These are phyloP conservation scores for Plectosphaerella cucumerina DNA, from an alignment of 2,329 filamentous ascomycete genomes.

Conservation along the genomic window DNA sequence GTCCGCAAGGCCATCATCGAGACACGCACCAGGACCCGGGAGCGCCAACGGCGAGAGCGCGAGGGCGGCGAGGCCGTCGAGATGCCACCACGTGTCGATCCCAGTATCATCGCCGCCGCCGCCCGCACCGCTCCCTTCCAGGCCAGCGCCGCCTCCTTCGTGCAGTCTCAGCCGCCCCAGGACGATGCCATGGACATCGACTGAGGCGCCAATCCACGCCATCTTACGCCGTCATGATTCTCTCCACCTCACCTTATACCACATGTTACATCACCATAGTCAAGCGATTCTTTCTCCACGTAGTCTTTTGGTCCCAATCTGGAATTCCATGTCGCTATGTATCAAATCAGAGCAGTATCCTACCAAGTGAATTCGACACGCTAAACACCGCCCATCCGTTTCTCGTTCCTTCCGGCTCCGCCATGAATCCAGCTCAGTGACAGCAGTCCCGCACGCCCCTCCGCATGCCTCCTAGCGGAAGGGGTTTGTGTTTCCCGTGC, in stretches of 20 bases:
- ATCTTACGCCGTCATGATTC: not conserved
- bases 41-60: slow-evolving; percentile 41
- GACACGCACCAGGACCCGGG: slow-evolving; percentile 63
- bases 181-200: slow-evolving; percentile 65
- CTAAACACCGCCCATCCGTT: too few relatives aligned
- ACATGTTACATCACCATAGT: not conserved
- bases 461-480: slow-evolving; percentile 7
- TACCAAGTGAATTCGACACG: not conserved
- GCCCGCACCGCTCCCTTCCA: not conserved
- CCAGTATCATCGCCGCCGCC: not conserved
- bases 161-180: slow-evolving; percentile 35
- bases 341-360: not conserved
- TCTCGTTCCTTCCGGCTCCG: not conserved
- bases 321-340: not conserved
- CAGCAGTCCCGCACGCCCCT: slow-evolving; percentile 2
- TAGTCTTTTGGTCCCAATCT: not conserved
- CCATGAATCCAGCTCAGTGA: slow-evolving; percentile 4
- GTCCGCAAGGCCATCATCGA: slow-evolving; percentile 83
- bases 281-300: too few relatives aligned
- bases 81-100: slow-evolving; percentile 11
- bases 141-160: too few relatives aligned
- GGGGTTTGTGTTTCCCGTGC: slow-evolving; percentile 30
- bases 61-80: slow-evolving; percentile 10
- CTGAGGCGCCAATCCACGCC: slow-evolving; percentile 17
- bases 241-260: not conserved